Evolutionary conservation across 176 grass and related monocot species (phyloP).

Genomic region (Lolium perenne): DNA sequence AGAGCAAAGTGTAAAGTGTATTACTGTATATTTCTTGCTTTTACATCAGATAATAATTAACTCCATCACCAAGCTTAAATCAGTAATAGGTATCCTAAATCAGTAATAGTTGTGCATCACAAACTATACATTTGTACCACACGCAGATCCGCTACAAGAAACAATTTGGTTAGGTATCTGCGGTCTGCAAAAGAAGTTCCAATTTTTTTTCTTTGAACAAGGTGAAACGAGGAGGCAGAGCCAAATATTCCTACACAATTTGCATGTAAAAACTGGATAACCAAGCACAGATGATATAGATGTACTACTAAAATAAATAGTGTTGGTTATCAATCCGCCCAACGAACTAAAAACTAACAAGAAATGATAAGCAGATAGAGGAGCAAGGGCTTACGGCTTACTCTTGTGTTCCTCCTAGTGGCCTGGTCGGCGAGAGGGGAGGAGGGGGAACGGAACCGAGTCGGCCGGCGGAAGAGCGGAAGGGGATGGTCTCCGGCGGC

Average conservation of each 20-base stretch:
- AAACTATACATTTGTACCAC: background rate
- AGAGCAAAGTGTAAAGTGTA: background rate
- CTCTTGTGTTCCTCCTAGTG: background rate
- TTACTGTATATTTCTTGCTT: background rate
- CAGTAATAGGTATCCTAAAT: background rate
- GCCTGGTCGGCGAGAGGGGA: background rate
- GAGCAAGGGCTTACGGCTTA: background rate
- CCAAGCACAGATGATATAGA: background rate
- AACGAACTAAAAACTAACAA: background rate
- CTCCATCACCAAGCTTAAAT: background rate
- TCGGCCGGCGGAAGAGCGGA: too few relatives aligned
- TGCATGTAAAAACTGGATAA: background rate
- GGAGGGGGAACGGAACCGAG: background rate
- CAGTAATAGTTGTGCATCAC: background rate
- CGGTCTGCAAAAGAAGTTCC: too few relatives aligned
- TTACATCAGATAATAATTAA: background rate
- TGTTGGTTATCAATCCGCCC: background rate
- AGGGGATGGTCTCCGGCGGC: too few relatives aligned
- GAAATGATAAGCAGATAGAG: background rate
- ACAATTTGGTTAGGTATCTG: too few relatives aligned
- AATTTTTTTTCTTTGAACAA: too few relatives aligned
- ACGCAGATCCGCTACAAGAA: too few relatives aligned
- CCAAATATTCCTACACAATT: background rate
- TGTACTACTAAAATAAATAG: background rate
- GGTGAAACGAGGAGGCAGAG: too few relatives aligned